Conservation (phyloP, 768 basidiomycete genomes). For the Serendipita vermifera region DNA sequence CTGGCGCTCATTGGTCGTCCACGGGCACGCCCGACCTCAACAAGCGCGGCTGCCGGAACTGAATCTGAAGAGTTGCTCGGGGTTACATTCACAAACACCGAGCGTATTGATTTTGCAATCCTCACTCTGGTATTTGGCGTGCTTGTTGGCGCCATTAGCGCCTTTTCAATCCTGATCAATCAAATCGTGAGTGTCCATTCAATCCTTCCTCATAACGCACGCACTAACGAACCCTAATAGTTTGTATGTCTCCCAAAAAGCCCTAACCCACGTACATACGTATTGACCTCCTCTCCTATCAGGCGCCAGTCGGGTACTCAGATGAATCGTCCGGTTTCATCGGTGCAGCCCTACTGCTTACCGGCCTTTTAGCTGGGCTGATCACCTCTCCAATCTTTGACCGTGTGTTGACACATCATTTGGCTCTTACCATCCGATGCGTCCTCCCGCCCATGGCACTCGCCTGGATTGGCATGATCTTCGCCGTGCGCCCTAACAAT, state of each 20-base stretch:
- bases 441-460: slow-evolving; percentile 47
- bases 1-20: slow-evolving; percentile 8
- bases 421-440: slow-evolving; percentile 46
- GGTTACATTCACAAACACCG: slow-evolving; percentile 45
- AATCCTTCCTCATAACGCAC: too few relatives aligned
- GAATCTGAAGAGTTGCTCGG: slow-evolving; percentile 26
- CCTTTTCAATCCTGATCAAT: not conserved
- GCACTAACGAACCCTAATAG: too few relatives aligned
- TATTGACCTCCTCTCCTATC: not conserved
- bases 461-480: slow-evolving; percentile 30
- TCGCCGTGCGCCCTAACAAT: slow-evolving; percentile 49
- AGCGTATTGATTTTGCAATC: slow-evolving; percentile 60
- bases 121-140: slow-evolving; percentile 47
- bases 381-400: slow-evolving; percentile 66
- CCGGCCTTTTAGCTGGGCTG: slow-evolving; percentile 57
- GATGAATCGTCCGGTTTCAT: slow-evolving; percentile 52
- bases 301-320: slow-evolving; percentile 55
- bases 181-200: not conserved
- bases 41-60: slow-evolving; percentile 19
- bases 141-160: slow-evolving; percentile 35
- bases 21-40: too few relatives aligned
- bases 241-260: too few relatives aligned
- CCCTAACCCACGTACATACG: too few relatives aligned
- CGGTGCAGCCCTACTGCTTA: slow-evolving; percentile 44
- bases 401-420: slow-evolving; percentile 54